These are phyloP conservation scores for Allium fistulosum DNA, from an alignment of 106 monocot genomes.

Conservation along the genomic window DNA sequence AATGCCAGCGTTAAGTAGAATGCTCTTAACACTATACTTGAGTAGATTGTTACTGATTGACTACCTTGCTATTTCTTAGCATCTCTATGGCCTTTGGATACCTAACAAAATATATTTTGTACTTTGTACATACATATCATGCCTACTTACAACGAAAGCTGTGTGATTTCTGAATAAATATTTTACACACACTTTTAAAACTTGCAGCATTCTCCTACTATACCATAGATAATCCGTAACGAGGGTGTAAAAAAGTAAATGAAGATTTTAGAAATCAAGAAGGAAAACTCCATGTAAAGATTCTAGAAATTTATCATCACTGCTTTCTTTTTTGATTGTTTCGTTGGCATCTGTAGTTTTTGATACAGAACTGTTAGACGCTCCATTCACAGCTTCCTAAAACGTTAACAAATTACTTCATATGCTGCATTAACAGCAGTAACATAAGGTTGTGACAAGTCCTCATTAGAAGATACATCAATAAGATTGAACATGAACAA, in stretches of 20 bases:
- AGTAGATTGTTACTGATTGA: slow-evolving; percentile 65
- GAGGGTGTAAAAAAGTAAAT: no score
- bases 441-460: no score
- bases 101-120: slow-evolving; percentile 6
- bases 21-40: slow-evolving; percentile 72
- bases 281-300: slow-evolving; percentile 75
- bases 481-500: no score
- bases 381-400: slow-evolving; percentile 61
- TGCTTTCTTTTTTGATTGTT: slow-evolving; percentile 40
- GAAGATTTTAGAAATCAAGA: slow-evolving; percentile 18
- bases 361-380: slow-evolving; percentile 32
- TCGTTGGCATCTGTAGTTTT: slow-evolving; percentile 44
- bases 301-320: slow-evolving; percentile 26
- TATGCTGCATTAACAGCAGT: no score
- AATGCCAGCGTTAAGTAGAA: slow-evolving; percentile 76
- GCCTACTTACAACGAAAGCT: no score
- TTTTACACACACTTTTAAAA: no score
- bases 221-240: no score
- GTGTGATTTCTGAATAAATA: no score
- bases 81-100: slow-evolving; percentile 85
- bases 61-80: slow-evolving; percentile 54
- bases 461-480: no score
- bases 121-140: no score
- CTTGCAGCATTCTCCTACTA: no score
- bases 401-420: background rate